Evolutionary conservation across 2,329 filamentous ascomycete species (phyloP), one percentile per base, ranked within the genome.

Genomic region (Cladosporium sp.): DNA sequence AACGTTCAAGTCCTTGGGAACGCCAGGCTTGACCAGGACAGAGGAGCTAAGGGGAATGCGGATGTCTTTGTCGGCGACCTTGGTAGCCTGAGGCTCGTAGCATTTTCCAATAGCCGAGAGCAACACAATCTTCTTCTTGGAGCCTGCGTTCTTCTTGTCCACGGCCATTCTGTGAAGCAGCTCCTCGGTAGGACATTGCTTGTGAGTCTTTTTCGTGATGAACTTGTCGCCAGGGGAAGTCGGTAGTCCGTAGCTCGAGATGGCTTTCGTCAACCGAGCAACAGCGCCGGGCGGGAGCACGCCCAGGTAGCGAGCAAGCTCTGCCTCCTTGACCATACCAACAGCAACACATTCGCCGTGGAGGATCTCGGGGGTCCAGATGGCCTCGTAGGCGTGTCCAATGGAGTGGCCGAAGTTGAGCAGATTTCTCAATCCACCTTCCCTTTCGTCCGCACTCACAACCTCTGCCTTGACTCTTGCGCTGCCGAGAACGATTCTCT

Each of bases 361-460:
- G 6, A 99, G 81, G 32, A 99, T 84, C 69, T 99, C 92, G 0
- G 93, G 93, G 0, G 95, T 95, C 37, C 97, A 78, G 40, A 99
- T 90, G 22, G 93, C 93, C 72, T 99, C 93, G 61, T 92, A 90
- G 15, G 93, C 93, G 70, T 99, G 93, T 12, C 93, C 93, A 58
- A 99, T 97, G 1, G 93, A 97, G 68, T 99, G 93, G 24, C 93
- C 93, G 71, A 96, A 97, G 70, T 99, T 99, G 54, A 99, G 79
- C 49, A 99, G 78, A 68, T 99, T 99, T 55, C 93, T 84, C 52
- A 99, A 74, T 11, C 93, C 93, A 19, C 91, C 91, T 71, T 99
- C 93, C 58, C 90, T 84, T 73, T 99, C 93, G 67, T 99, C 93
- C 17, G 85, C 84, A 11, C 92, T 96, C 32, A 99, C 93, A 13